Base-by-base conservation (phyloP, 768 basidiomycete genomes). In the Aureoboletus auriporus region DNA sequence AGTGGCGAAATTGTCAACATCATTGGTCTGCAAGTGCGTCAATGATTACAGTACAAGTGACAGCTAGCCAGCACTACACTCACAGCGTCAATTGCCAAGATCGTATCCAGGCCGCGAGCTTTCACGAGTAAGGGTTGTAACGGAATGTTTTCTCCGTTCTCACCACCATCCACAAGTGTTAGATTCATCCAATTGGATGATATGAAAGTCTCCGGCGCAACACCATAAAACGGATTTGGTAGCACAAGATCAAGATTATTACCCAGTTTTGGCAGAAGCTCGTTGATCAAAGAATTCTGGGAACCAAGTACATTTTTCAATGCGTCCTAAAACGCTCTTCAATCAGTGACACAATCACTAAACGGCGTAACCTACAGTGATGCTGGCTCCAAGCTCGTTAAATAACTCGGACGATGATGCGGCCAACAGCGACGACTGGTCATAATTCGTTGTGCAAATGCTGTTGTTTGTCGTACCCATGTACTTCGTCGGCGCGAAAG, bases 121-220 rank as follows among this genome's bases (percentile, higher is more conserved):
- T 70, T 63, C 42, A 77, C 70, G 12, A 80, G 68, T 31, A 81
- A 67, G 2, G 80, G 80, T 42, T 75, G 74, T 14, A 79, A 28
- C 4, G 79, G 77, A 33, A 78, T 62, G 42, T 73, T 55, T 52
- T 75, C 68, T 12, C 73, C 73, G 37, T 72, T 65, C 48, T 69
- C 67, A 9, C 74, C 75, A 23, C 74, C 75, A 44, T 75, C 73
- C 30, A 68, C 65, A 6, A 75, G 41, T 33, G 49, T 51, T 0
- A 76, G 60, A 23, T 69, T 51, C 11, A 47, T 58, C 52, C 71
- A 62, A 23, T 55, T 52, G 6, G 68, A 51, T 23, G 65, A 59
- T 16, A 67, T 51, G 45, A 75, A 75, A 0, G 64, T 68, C 0
- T 51, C 51, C 0, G 64, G 59, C n/a, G 70, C 62, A 7, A 71